A percentile compares a stretch with the other conserved stretches of the same genome.
Conservation (phyloP, 2,329 filamentous ascomycete species). For the Aspergillus ochraceus region DNA sequence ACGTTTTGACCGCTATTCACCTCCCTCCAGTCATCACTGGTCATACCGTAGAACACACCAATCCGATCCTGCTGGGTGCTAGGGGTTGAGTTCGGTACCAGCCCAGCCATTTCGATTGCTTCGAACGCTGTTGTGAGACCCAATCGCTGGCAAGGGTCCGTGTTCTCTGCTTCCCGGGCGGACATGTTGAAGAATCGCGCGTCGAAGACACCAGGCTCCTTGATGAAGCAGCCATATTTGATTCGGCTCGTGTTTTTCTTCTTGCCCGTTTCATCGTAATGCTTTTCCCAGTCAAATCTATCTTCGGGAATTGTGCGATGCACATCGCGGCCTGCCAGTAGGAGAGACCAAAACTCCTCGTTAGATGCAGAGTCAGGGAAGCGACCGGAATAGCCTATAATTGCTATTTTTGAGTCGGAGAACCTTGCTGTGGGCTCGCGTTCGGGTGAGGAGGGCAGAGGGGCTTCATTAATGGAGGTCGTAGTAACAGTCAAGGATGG, state of each 20-base stretch:
- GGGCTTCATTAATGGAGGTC: background rate
- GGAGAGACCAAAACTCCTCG: conserved; percentile 72
- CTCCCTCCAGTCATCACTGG: conserved; percentile 75
- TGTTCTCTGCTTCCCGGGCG: conserved; percentile 74
- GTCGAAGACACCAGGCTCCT: conserved; percentile 75
- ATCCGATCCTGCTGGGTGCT: conserved; percentile 66
- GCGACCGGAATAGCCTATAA: conserved; percentile 78
- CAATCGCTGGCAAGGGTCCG: conserved; percentile 77
- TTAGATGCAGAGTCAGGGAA: conserved; percentile 72
- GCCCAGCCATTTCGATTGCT: conserved; percentile 77
- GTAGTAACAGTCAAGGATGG: background rate
- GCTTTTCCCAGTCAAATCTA: conserved; percentile 71
- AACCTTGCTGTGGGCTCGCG: background rate
- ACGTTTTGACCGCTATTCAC: conserved; percentile 72
- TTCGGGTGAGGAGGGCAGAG: too few species aligned
- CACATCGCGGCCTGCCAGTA: conserved; percentile 73
- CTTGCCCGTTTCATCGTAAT: conserved; percentile 71
- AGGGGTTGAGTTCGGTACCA: conserved; percentile 69
- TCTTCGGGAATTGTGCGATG: conserved; percentile 62
- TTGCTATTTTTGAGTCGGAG: conserved; percentile 67
- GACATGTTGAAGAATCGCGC: conserved; percentile 89
- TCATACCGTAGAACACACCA: conserved; percentile 73
- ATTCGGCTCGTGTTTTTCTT: conserved; percentile 74
- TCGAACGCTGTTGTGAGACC: conserved; percentile 77
- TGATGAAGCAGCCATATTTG: conserved; percentile 73